Evolutionary conservation across 495 filamentous ascomycete species (phyloP).

Genomic region (Tuber indicum): DNA sequence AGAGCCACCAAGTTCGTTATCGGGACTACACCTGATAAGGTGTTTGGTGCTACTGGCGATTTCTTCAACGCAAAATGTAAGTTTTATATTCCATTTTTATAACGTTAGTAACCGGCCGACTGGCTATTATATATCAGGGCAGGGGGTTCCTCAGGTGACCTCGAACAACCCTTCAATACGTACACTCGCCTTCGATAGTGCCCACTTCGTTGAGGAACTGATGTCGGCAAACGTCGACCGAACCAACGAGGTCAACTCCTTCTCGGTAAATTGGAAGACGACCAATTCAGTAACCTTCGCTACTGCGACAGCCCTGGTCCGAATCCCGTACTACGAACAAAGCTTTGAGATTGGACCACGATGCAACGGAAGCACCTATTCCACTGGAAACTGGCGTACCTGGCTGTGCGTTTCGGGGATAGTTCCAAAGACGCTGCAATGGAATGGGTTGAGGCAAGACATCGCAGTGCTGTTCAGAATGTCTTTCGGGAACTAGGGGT

Average conservation of each 20-base stretch:
- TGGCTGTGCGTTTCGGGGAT: background rate
- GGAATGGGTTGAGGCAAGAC: background rate
- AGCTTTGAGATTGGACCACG: background rate
- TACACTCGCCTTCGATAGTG: background rate
- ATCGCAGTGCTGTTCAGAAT: background rate
- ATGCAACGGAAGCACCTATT: background rate
- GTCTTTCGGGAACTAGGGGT: background rate
- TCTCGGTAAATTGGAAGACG: background rate
- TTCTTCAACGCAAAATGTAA: background rate
- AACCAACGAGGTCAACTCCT: background rate
- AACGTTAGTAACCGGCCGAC: background rate
- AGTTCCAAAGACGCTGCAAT: background rate
- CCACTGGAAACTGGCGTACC: background rate
- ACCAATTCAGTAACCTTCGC: background rate
- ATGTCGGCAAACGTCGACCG: background rate
- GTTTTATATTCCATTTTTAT: background rate
- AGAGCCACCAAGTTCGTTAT: background rate
- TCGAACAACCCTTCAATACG: background rate
- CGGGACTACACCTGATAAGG: background rate
- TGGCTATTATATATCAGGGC: background rate
- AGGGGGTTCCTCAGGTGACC: background rate
- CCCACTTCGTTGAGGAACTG: background rate
- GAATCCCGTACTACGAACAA: background rate
- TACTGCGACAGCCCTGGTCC: background rate
- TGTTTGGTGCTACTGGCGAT: background rate